phyloP scores from a whole-genome alignment of 805 yeast species.

The Myxozyma nipponensis region DNA sequence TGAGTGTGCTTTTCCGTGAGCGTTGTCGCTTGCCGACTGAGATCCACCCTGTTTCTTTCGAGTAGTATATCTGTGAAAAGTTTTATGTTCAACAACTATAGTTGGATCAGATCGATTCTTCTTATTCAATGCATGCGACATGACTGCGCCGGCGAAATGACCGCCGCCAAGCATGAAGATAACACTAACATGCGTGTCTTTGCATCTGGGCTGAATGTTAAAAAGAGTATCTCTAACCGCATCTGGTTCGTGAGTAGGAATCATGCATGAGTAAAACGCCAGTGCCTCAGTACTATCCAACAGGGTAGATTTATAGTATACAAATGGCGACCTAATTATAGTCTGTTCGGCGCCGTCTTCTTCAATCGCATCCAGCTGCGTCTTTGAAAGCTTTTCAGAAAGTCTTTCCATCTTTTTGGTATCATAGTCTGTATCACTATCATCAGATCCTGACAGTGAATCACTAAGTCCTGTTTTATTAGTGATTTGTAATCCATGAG shows the following conservation, averaged over 20 bases:
- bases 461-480: slow-evolving; percentile 35
- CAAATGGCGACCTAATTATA: slow-evolving; percentile 14
- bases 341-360: slow-evolving; percentile 32
- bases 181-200: slow-evolving; percentile 48
- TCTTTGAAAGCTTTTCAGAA: slow-evolving; percentile 3
- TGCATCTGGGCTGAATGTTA: slow-evolving; percentile 25
- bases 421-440: slow-evolving; percentile 40
- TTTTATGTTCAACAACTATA: slow-evolving; percentile 65
- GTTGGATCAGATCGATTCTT: slow-evolving; percentile 59
- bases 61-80: slow-evolving; percentile 92
- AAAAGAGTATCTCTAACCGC: slow-evolving; percentile 48
- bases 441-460: slow-evolving; percentile 55
- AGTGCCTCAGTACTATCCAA: slow-evolving; percentile 19
- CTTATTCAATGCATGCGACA: slow-evolving; percentile 60
- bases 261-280: slow-evolving; percentile 19
- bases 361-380: slow-evolving; percentile 19
- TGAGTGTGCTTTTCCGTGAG: slow-evolving; percentile 91
- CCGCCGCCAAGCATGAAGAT: slow-evolving; percentile 96
- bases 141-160: slow-evolving; percentile 93
- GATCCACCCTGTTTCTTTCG: slow-evolving; percentile 98
- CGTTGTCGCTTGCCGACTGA: slow-evolving; percentile 86
- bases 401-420: slow-evolving; percentile 31
- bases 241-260: slow-evolving; percentile 36
- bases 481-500: neutral
- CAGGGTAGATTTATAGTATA: slow-evolving; percentile 9